Evolutionary conservation across 2,329 filamentous ascomycete genomes (phyloP).

Genomic region (Fusarium compactum): DNA sequence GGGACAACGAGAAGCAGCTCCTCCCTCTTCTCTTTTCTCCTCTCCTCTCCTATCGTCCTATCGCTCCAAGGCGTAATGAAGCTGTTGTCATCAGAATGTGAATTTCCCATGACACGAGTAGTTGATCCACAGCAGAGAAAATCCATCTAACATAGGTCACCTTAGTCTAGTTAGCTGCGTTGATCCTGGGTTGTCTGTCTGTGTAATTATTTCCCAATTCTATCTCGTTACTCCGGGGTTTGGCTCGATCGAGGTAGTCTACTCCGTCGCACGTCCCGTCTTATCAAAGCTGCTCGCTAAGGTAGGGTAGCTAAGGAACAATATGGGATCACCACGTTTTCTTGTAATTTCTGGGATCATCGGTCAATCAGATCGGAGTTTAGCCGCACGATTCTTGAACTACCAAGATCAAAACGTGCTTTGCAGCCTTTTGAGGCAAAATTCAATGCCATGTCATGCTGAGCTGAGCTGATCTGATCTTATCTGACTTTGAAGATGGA

Average conservation of each 20-base stretch:
- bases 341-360: constrained; percentile 19
- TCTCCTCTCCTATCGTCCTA: background rate
- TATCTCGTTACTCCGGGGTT: constrained; percentile 21
- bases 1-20: constrained; percentile 3
- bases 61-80: background rate
- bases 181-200: constrained; percentile 15
- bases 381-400: constrained; percentile 13
- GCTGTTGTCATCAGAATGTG: constrained; percentile 3
- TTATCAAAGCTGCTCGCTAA: constrained; percentile 18
- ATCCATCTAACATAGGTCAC: background rate
- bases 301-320: background rate
- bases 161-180: constrained; percentile 1
- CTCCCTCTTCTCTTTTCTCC: background rate
- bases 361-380: constrained; percentile 13
- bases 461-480: constrained; percentile 23
- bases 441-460: too few species aligned
- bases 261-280: constrained; percentile 28
- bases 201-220: constrained; percentile 14
- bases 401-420: constrained; percentile 9
- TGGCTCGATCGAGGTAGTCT: constrained; percentile 23
- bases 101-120: constrained; percentile 29
- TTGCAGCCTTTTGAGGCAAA: constrained; percentile 5
- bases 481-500: constrained; percentile 10
- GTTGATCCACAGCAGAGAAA: constrained; percentile 13
- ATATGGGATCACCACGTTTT: constrained; percentile 30